These are phyloP conservation scores for Backusella tuberculispora DNA, from an alignment of 192 early-diverging fungal species.

Conservation along the genomic window DNA sequence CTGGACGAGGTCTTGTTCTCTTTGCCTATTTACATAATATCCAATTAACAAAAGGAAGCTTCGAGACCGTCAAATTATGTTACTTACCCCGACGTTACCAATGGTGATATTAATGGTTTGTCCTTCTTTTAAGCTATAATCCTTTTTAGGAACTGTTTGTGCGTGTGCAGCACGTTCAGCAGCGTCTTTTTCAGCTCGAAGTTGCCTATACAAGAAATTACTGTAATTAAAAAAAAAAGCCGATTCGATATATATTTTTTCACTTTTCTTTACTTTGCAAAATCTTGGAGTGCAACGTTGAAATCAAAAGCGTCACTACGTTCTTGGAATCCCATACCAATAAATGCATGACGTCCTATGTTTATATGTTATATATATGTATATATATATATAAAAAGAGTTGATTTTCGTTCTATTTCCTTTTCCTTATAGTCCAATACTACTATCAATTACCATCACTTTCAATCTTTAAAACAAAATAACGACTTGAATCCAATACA, in stretches of 20 bases:
- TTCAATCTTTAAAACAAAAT: conserved; percentile 84
- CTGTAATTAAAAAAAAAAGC: conserved; percentile 19
- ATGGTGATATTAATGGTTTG: conserved; percentile 78
- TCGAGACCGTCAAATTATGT: neutral
- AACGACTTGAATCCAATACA: conserved; percentile 82
- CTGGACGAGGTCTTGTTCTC: conserved; percentile 24
- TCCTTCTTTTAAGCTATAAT: conserved; percentile 82
- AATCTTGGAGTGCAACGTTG: conserved; percentile 88
- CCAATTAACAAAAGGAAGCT: neutral
- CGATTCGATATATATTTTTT: neutral
- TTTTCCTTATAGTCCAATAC: neutral
- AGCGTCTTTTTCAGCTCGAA: conserved; percentile 50
- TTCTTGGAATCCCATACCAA: conserved; percentile 87
- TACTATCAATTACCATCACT: conserved; percentile 50
- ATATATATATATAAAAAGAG: neutral
- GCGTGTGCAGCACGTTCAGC: conserved; percentile 39
- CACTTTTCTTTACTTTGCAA: conserved; percentile 56
- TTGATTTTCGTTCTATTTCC: neutral
- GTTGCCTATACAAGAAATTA: conserved; percentile 44
- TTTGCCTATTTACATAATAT: conserved; percentile 19
- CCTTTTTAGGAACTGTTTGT: conserved; percentile 58
- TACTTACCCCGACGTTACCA: conserved; percentile 57
- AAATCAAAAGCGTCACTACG: conserved; percentile 86
- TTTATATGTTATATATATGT: neutral
- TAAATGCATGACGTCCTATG: conserved; percentile 75